Evolutionary conservation across 805 yeast species (phyloP).

Genomic region (Metschnikowia picachoensis): DNA sequence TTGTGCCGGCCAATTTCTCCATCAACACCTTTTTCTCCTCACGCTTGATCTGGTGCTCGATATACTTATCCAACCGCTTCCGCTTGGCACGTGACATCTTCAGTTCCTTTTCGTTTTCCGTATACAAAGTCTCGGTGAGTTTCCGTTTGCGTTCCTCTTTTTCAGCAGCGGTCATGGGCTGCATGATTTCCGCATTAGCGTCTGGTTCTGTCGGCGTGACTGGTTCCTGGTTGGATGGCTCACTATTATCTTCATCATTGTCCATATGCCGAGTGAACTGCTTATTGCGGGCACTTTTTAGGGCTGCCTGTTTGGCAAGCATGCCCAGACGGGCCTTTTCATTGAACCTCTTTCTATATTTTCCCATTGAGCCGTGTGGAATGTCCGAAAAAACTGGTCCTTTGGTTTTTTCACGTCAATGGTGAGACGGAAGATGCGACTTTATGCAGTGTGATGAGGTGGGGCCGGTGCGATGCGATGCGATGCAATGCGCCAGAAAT

Average conservation of each 20-base stretch:
- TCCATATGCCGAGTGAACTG: constrained; percentile 50
- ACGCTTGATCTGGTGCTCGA: constrained; percentile 82
- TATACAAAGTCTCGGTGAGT: constrained; percentile 52
- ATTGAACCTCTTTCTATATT: constrained; percentile 73
- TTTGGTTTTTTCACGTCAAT: not conserved
- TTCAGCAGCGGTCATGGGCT: constrained; percentile 64
- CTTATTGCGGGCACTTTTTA: constrained; percentile 65
- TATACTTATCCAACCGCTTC: constrained; percentile 84
- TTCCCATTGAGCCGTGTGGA: constrained; percentile 55
- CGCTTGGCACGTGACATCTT: constrained; percentile 69
- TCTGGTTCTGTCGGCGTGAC: constrained; percentile 26
- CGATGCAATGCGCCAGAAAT: too few relatives aligned
- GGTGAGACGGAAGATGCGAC: constrained; percentile 2
- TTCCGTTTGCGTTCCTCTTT: constrained; percentile 61
- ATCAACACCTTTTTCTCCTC: constrained; percentile 81
- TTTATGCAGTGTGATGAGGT: constrained; percentile 9
- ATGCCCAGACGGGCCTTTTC: constrained; percentile 84
- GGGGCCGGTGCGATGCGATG: not conserved
- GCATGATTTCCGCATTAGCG: constrained; percentile 56
- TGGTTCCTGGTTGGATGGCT: not conserved
- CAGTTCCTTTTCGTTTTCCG: constrained; percentile 54
- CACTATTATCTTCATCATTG: constrained; percentile 20
- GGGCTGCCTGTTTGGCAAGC: constrained; percentile 71
- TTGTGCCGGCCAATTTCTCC: constrained; percentile 63
- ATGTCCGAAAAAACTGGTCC: not conserved